Evolutionary conservation across 2,329 filamentous ascomycete genomes (phyloP).

Genomic region (Samsoniella hepiali): DNA sequence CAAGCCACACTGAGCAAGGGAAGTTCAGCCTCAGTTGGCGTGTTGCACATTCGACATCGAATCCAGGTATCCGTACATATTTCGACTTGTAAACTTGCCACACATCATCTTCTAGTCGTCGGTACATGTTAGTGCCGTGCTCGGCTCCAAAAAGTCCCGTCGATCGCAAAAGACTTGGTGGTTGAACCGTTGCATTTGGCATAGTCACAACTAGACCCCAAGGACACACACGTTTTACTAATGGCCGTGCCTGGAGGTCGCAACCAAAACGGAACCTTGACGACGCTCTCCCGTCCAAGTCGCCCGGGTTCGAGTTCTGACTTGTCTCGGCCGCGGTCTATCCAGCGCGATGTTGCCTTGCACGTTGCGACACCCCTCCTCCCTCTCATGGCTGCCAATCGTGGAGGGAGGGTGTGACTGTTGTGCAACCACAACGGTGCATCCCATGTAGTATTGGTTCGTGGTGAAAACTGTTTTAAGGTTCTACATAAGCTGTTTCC

Average conservation of each 20-base stretch:
- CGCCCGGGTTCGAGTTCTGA: too few species aligned
- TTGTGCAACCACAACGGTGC: neutral
- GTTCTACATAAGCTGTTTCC: neutral
- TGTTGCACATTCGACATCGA: too few species aligned
- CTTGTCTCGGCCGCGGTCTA: neutral
- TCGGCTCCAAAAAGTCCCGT: neutral
- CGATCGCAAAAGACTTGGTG: neutral
- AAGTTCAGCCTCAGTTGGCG: too few species aligned
- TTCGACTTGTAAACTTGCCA: too few species aligned
- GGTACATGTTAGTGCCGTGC: neutral
- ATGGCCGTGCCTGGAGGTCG: neutral
- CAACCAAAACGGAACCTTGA: neutral
- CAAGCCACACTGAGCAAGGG: too few species aligned
- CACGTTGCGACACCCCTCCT: neutral
- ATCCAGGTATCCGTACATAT: too few species aligned
- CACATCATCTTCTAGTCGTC: too few species aligned
- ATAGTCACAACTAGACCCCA: too few species aligned
- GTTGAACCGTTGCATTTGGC: neutral
- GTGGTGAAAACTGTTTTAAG: neutral
- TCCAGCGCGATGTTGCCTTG: neutral
- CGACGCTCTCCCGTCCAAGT: neutral
- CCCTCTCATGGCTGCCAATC: neutral
- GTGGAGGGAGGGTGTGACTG: neutral
- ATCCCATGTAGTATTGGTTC: neutral
- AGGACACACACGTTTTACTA: neutral